phyloP scores from a whole-genome alignment of 2,329 filamentous ascomycete species.

The Camptophora hylomeconis region DNA sequence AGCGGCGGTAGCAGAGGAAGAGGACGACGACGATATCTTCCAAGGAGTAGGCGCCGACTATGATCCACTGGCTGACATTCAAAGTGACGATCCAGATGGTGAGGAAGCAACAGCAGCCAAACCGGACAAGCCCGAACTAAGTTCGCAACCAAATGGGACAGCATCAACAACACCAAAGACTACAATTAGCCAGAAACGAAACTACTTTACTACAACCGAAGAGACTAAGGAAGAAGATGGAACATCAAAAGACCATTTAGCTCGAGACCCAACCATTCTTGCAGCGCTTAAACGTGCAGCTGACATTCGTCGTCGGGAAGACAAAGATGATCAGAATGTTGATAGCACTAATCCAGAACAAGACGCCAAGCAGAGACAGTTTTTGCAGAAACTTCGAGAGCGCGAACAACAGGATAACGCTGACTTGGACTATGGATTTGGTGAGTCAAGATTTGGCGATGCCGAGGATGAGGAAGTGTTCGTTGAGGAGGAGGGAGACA shows the following conservation, averaged over 20 bases:
- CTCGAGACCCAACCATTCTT: slow-evolving; percentile 58
- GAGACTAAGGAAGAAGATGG: slow-evolving; percentile 36
- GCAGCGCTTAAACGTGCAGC: slow-evolving; percentile 80
- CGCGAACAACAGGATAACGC: slow-evolving; percentile 66
- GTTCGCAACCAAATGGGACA: slow-evolving; percentile 10
- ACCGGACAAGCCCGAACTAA: slow-evolving; percentile 16
- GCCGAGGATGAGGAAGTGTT: slow-evolving; percentile 58
- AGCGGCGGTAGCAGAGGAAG: slow-evolving; percentile 28
- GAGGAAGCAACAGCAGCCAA: slow-evolving; percentile 3
- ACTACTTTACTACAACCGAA: slow-evolving; percentile 34
- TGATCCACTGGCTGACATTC: slow-evolving; percentile 43
- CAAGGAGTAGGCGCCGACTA: slow-evolving; percentile 46
- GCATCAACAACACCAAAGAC: slow-evolving; percentile 3
- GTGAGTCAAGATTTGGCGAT: slow-evolving; percentile 73
- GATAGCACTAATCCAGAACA: slow-evolving; percentile 15
- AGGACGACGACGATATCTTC: slow-evolving; percentile 50
- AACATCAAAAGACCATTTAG: slow-evolving; percentile 39
- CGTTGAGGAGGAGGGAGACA: slow-evolving; percentile 29
- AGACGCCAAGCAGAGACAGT: slow-evolving; percentile 56
- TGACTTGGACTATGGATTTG: slow-evolving; percentile 91
- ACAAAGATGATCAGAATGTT: slow-evolving; percentile 29
- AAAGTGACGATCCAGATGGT: slow-evolving; percentile 28
- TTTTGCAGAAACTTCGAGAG: slow-evolving; percentile 49
- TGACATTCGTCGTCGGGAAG: slow-evolving; percentile 35
- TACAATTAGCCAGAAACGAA: slow-evolving; percentile 27